Evolutionary conservation across 495 filamentous ascomycete species (phyloP).

Genomic region (Chlorociboria aeruginascens): DNA sequence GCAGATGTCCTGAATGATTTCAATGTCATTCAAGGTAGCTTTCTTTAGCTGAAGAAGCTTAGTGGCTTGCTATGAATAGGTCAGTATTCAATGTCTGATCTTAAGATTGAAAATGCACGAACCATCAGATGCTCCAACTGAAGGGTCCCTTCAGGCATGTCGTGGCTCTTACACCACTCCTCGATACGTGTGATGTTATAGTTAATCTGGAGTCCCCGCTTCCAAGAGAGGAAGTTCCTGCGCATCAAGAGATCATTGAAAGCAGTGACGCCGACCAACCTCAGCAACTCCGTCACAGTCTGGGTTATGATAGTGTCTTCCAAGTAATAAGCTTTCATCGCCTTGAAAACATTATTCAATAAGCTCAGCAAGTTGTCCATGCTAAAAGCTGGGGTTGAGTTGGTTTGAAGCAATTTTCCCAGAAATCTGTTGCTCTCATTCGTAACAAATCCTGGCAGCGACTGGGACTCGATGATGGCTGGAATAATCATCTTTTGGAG

Average conservation of each 20-base stretch:
- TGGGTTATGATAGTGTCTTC: conserved; percentile 94
- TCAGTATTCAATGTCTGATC: conserved; percentile 16
- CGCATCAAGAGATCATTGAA: conserved; percentile 99
- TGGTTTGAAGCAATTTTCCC: conserved; percentile 84
- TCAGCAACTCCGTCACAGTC: conserved; percentile 85
- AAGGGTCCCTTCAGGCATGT: conserved; percentile 96
- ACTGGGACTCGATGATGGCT: conserved; percentile 97
- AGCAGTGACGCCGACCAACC: conserved; percentile 91
- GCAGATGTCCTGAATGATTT: conserved; percentile 99
- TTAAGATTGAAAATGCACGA: conserved; percentile 16
- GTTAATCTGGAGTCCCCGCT: conserved; percentile 97
- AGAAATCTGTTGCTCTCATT: conserved; percentile 97
- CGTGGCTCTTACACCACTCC: conserved; percentile 99
- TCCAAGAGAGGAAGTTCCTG: conserved; percentile 98
- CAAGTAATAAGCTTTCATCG: conserved; percentile 95
- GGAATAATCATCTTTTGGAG: conserved; percentile 99
- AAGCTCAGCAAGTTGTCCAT: conserved; percentile 98
- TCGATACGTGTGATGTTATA: conserved; percentile 99
- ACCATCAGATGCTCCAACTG: conserved; percentile 98
- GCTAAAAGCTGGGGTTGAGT: conserved; percentile 82
- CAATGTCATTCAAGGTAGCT: conserved; percentile 96
- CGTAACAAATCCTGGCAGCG: conserved; percentile 94
- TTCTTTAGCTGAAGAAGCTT: conserved; percentile 99
- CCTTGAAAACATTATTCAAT: conserved; percentile 93
- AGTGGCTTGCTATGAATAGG: conserved; percentile 47